phyloP scores from a whole-genome alignment of 306 rosid genomes.

The Prosopis cineraria region DNA sequence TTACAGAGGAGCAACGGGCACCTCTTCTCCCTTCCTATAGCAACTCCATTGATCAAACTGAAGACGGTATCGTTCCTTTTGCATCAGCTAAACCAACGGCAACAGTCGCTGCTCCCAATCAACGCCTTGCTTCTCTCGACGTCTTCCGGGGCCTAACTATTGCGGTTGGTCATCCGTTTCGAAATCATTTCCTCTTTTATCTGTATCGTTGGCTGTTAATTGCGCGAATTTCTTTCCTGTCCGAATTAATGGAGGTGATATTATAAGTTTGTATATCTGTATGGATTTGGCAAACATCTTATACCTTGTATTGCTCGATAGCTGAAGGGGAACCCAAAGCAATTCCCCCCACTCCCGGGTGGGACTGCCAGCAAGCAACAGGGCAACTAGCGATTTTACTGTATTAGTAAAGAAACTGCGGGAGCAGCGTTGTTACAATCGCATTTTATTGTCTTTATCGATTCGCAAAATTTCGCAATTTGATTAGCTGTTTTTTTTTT shows the following conservation, averaged over 20 bases:
- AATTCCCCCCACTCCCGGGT: not conserved
- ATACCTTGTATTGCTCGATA: not conserved
- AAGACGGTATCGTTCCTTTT: constrained; percentile 35
- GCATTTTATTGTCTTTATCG: not conserved
- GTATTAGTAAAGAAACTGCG: not conserved
- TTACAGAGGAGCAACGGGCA: constrained; percentile 40
- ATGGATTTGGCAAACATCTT: not conserved
- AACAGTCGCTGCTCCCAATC: constrained; percentile 43
- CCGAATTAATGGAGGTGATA: not conserved
- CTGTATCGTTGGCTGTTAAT: not conserved
- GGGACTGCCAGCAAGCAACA: not conserved
- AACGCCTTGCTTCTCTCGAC: constrained; percentile 77
- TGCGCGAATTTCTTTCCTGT: not conserved
- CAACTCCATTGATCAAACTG: constrained; percentile 24
- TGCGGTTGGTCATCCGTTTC: constrained; percentile 49
- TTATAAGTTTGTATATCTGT: not conserved
- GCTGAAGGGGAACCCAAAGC: not conserved
- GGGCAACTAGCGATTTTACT: constrained; percentile 4
- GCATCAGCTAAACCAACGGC: constrained; percentile 35
- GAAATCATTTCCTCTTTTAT: not conserved
- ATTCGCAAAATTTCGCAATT: not conserved
- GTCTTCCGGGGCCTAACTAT: constrained; percentile 83
- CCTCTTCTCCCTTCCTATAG: constrained; percentile 32
- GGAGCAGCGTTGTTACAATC: not conserved
- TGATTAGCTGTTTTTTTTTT: not conserved